Conservation (phyloP, 306 rosid genomes). For the Mimosa bimucronata region DNA sequence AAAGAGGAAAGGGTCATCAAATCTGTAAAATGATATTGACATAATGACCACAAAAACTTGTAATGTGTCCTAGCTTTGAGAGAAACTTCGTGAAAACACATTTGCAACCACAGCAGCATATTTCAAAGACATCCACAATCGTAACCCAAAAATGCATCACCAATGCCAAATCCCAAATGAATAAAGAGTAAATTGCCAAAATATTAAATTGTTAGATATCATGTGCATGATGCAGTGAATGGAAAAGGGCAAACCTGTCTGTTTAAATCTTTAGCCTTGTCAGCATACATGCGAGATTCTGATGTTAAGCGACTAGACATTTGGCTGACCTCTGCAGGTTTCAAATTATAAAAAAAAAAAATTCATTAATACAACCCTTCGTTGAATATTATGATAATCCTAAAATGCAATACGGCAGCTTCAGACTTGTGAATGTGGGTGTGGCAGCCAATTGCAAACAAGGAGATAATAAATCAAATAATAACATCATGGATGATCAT, state of each 20-base stretch:
- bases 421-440: background rate
- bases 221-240: slow-evolving; percentile 25
- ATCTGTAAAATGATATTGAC: no score
- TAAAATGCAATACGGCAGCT: background rate
- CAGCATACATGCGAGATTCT: slow-evolving; percentile 93
- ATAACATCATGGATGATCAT: background rate
- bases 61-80: background rate
- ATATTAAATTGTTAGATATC: background rate
- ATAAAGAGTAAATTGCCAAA: slow-evolving; percentile 7
- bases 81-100: background rate
- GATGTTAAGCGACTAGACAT: slow-evolving; percentile 95
- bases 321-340: slow-evolving; percentile 94
- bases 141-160: background rate
- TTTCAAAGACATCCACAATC: no score
- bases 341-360: slow-evolving; percentile 1
- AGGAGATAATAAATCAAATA: background rate
- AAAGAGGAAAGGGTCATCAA: no score
- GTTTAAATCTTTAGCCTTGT: slow-evolving; percentile 90
- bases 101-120: background rate
- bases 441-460: background rate
- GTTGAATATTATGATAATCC: slow-evolving; percentile 13
- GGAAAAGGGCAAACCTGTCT: slow-evolving; percentile 75
- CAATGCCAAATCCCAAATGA: background rate
- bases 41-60: background rate
- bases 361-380: slow-evolving; percentile 10